A percentile compares a stretch with the other conserved stretches of the same genome.
Conservation (phyloP, 345 rosid genomes). For the Noccaea bulbosa region DNA sequence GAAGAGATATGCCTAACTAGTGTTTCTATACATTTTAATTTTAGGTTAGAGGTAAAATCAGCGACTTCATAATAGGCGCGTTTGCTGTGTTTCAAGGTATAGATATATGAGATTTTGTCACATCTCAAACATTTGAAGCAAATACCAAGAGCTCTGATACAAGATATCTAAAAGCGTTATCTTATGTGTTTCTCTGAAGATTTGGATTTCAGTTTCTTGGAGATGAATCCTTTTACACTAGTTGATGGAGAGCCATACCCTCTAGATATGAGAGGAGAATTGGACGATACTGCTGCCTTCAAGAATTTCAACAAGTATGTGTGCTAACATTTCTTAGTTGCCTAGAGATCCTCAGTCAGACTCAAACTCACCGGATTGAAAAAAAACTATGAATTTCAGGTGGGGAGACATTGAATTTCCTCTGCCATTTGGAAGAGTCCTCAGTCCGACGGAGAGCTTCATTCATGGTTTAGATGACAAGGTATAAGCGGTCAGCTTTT, state of each 20-base stretch:
- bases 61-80: conserved; percentile 74
- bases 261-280: conserved; percentile 96
- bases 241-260: conserved; percentile 91
- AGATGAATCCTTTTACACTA: conserved; percentile 95
- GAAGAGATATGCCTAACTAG: conserved; percentile 16
- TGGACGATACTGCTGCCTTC: conserved; percentile 96
- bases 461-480: conserved; percentile 90
- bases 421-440: conserved; percentile 93
- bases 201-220: conserved; percentile 89
- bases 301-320: conserved; percentile 88
- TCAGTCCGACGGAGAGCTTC: conserved; percentile 79
- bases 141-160: conserved; percentile 13
- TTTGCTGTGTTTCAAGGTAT: conserved; percentile 89
- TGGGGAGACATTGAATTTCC: conserved; percentile 94
- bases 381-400: conserved; percentile 45
- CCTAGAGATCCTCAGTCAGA: too few relatives aligned
- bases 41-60: conserved; percentile 75
- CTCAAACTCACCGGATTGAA: conserved; percentile 5
- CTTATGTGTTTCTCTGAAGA: conserved; percentile 48
- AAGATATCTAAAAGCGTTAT: background rate
- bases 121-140: conserved; percentile 9
- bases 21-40: conserved; percentile 30
- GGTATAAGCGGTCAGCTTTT: conserved; percentile 47
- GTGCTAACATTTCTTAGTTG: conserved; percentile 10
- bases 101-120: conserved; percentile 2